Percentiles rank a stretch among this genome's conserved stretches.
Evolutionary conservation across 208 protist species (phyloP).

Genomic region (Acanthamoeba triangularis): DNA sequence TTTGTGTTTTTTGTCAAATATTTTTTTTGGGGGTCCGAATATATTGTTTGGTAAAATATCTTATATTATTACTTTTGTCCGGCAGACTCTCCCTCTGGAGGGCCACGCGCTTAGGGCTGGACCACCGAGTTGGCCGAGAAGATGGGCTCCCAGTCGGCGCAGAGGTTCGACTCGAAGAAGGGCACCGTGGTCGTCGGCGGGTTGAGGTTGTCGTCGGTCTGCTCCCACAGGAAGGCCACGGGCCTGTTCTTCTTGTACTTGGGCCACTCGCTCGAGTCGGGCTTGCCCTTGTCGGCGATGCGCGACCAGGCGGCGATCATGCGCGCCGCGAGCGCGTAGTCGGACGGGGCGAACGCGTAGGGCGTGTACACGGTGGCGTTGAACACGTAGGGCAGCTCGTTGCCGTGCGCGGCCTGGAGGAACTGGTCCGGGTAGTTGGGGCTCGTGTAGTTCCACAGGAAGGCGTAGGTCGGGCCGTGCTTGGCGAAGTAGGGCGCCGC

Average conservation of each 20-base stretch:
- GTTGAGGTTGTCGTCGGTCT: background rate
- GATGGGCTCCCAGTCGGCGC: background rate
- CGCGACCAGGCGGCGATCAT: conserved; percentile 73
- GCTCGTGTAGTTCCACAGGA: conserved; percentile 73
- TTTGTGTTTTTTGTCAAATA: background rate
- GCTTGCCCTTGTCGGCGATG: conserved; percentile 68
- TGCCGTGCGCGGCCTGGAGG: conserved; percentile 59
- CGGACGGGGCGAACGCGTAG: background rate
- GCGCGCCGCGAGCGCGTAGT: background rate
- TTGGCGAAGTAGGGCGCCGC: conserved; percentile 51
- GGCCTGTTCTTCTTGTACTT: background rate
- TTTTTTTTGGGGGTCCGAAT: background rate
- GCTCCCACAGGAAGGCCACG: background rate
- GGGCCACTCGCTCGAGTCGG: conserved; percentile 22
- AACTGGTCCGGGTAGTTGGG: conserved; percentile 65
- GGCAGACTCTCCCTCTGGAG: too few relatives aligned
- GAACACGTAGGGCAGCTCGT: conserved; percentile 72
- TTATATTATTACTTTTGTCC: too few relatives aligned
- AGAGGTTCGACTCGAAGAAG: background rate
- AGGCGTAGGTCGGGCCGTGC: background rate
- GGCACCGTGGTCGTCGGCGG: background rate
- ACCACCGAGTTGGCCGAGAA: background rate
- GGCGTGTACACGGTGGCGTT: background rate
- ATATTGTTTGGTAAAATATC: too few relatives aligned
- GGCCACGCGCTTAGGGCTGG: background rate